Base-by-base conservation (phyloP, 257 asterid species). In the Echium plantagineum region DNA sequence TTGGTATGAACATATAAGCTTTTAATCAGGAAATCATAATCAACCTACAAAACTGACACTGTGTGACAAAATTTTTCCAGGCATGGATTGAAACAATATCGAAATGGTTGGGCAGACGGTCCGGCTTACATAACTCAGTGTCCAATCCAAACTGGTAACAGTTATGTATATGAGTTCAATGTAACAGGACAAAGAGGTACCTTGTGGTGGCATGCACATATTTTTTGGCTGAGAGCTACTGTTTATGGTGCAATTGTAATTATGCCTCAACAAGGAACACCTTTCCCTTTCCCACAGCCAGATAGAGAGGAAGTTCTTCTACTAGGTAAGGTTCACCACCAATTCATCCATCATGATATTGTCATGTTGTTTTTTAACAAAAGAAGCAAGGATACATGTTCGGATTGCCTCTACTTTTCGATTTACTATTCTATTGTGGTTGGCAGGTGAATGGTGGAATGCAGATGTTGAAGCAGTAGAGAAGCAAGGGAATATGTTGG, bases 171-270 rank as follows among this genome's bases (percentile, higher is more conserved):
- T 52, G 84, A 77, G 57, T 81, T 84, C 70, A 84, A 81, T 59
- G 78, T 84, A 24, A 81, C 86, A 21, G 88, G 81, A 31, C 93
- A 84, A 66, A 71, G 84, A 73, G 93, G 93, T 9, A 84, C 93
- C 46, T 51, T 84, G 6, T 81, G 88, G 88, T 84, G 93, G 88
- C 93, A 84, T 68, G 93, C 93, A 54, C 93, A 84, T 62, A 81
- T 81, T 65, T 71, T 79, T 46, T 84, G 93, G 88, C 85, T 84
- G 7, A 73, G 93, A 55, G 86, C 88, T 16, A 84, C 88, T 0
- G 81, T 84, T 10, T 75, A 81, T 73, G 89, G 86, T 55, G 83
- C 86, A 54, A 70, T 80, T 30, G 83, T 77, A 3, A 75, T 77
- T 21, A 15, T 72, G 72, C 83, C 86, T 12, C 61, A 72, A 65